Evolutionary conservation across 1,284 basidiomycete genomes (phyloP), one percentile per base, ranked within the genome.

Genomic region (Ganoderma sinense): DNA sequence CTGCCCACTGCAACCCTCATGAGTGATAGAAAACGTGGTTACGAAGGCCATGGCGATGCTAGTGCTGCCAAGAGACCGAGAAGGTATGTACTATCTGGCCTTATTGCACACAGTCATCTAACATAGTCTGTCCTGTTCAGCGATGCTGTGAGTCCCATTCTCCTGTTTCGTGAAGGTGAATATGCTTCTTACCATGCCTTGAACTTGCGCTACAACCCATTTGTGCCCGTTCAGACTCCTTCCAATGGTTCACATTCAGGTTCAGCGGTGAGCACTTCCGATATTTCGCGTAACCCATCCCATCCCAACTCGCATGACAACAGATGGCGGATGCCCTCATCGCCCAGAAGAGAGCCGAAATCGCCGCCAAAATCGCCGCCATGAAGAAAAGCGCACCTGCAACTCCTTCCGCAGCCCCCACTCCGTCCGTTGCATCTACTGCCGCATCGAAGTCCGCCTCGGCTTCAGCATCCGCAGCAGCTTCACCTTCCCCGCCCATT

Each of bases 351-450:
- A 87, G 90, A 48, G 95, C 95, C 13, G 94, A 96, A 81, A 90
- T 97, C 68, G 88, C 92, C 26, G 94, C 95, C 14, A 94, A 94
- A 79, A 88, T 95, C 66, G 94, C 94, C 14, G 89, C 89, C 7
- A 91, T 96, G 85, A 92, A 89, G 78, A 87, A 83, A 59, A 82
- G 83, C 13, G 79, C 84, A 0, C 67, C 77, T 0, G 55, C 74
- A 1, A 75, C 80, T 31, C 69, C 77, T 10, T 75, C 81, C 51
- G 60, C 74, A 18, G 65, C 75, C n/a, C 61, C 72, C 2, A 51
- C 75, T 40, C 76, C 79, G 0, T 26, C 59, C n/a, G 23, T 26
- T 7, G n/a, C 75, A 80, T 23, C 77, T 85, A 2, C 76, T 80
- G 64, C 77, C 80, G 59, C 23, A 70, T 78, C 33, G 73, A 77